Evolutionary conservation across 805 yeast species (phyloP), one percentile per base, ranked within the genome.

Genomic region (Barnettozyma salicaria): DNA sequence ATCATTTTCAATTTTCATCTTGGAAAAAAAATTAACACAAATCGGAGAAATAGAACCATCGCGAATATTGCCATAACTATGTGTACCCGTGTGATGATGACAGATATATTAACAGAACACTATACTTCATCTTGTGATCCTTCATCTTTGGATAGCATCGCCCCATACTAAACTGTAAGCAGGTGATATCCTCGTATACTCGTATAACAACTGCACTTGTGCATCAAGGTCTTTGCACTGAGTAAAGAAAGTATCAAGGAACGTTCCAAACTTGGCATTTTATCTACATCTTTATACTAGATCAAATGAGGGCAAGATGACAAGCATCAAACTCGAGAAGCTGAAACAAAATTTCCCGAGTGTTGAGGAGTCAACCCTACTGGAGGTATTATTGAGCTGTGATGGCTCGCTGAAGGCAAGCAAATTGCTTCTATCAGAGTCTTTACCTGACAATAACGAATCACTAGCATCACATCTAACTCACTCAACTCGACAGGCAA

Each of bases 341-440:
- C 56, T 77, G 22, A 41, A 50, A 28, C 43, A 45, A 6, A 50
- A 50, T 24, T 74, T 67, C 40, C 80, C 82, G 0, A 50, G 42
- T 0, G 71, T 66, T 4, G 71, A 63, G 26, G 58, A 52, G 5
- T 64, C 55, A 3, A 55, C 61, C 0, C 53, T 78, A 4, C 50
- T 68, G 4, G 87, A 80, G 34, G 51, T 81, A 4, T 60, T 81
- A 10, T 35, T 67, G 1, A 58, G 71, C 0, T 78, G 83, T 47
- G 63, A 65, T 30, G 86, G 82, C 1, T 70, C 79, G 3, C 27
- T 77, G 1, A 53, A 57, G 7, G 40, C 53, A 8, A 71, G 77
- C 1, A 63, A 63, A 28, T 26, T 44, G 0, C 46, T 78, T 18
- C 52, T 79, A 12, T 50, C 59, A 20, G 72, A 68, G 33, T 44